phyloP scores from a whole-genome alignment of 129 eudicot species.

The Mikania micrantha region DNA sequence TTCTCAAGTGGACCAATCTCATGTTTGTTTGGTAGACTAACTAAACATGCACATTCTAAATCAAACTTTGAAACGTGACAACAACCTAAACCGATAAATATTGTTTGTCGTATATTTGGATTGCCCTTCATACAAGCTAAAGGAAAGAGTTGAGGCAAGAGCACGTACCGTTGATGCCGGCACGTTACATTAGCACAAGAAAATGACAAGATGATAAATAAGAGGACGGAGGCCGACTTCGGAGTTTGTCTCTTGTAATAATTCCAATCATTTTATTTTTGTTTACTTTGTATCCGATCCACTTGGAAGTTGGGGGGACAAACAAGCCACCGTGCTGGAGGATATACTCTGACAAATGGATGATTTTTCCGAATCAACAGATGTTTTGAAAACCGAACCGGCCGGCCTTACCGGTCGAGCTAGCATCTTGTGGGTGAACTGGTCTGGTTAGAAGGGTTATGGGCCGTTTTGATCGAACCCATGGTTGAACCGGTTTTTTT shows the following conservation, averaged over 20 bases:
- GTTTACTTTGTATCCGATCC: background rate
- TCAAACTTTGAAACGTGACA: background rate
- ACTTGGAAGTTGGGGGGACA: constrained; percentile 21
- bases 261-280: background rate
- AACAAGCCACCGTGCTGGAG: constrained; percentile 20
- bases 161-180: constrained; percentile 62
- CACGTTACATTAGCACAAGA: constrained; percentile 19
- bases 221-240: constrained; percentile 28
- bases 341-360: constrained; percentile 22
- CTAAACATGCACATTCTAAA: background rate
- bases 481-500: no score
- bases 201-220: constrained; percentile 25
- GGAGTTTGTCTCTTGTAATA: constrained; percentile 8
- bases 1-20: no score
- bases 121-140: no score
- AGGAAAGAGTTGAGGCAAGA: no score
- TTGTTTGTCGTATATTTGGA: background rate
- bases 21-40: no score
- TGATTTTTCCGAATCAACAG: background rate
- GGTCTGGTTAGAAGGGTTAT: no score
- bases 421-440: no score
- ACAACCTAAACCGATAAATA: background rate
- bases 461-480: no score
- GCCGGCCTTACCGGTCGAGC: no score
- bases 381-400: no score